A percentile compares a stretch with the other conserved stretches of the same genome.
phyloP scores from a whole-genome alignment of 257 asterid genomes.

The Plectranthus barbatus region DNA sequence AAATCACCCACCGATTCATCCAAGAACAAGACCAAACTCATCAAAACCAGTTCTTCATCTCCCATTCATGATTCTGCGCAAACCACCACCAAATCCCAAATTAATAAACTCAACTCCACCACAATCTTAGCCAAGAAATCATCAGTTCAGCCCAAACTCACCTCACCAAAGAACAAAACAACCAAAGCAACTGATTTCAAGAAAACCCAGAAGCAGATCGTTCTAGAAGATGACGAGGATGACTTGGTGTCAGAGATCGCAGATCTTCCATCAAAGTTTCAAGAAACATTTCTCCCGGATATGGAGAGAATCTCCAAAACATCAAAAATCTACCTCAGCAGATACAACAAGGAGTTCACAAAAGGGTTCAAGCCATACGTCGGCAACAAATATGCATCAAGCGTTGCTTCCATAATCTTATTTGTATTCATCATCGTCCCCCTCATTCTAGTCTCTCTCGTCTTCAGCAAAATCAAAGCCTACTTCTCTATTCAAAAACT shows the following conservation, averaged over 20 bases:
- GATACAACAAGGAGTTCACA: conserved; percentile 61
- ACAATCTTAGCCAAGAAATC: conserved; percentile 41
- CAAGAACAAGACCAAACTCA: conserved; percentile 36
- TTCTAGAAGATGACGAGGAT: conserved; percentile 32
- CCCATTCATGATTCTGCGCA: background rate
- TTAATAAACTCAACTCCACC: conserved; percentile 63
- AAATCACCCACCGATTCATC: conserved; percentile 12
- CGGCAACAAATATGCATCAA: conserved; percentile 71
- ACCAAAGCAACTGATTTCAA: conserved; percentile 22
- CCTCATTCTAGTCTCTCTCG: conserved; percentile 59
- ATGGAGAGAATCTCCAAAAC: conserved; percentile 59
- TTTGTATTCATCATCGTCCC: conserved; percentile 73
- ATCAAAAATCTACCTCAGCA: conserved; percentile 45
- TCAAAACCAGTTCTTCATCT: conserved; percentile 4
- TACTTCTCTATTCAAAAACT: conserved; percentile 76
- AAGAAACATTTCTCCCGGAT: conserved; percentile 68
- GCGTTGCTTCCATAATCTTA: conserved; percentile 52
- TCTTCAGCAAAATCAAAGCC: conserved; percentile 62
- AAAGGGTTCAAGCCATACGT: conserved; percentile 67
- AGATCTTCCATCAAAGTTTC: conserved; percentile 65
- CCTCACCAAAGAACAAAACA: conserved; percentile 42
- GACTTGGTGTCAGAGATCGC: conserved; percentile 51
- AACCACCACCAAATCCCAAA: conserved; percentile 32
- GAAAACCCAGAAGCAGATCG: conserved; percentile 29
- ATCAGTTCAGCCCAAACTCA: conserved; percentile 40